A percentile compares a stretch with the other conserved stretches of the same genome.
Conservation (phyloP, 257 asterid genomes). For the Solanum phureja region DNA sequence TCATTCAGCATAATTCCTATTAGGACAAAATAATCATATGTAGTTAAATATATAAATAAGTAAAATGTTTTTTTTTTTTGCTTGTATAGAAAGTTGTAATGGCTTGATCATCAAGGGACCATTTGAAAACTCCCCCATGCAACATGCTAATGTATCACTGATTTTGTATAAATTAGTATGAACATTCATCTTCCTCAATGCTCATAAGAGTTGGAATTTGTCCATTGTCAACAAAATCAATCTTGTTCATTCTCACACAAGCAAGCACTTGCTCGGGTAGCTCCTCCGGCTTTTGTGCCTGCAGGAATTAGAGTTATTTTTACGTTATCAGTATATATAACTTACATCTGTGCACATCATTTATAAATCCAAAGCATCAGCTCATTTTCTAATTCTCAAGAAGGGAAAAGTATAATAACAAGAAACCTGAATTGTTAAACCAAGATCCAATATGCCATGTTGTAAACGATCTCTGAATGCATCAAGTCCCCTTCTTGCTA, state of each 20-base stretch:
- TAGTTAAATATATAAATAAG: too few relatives aligned
- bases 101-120: not conserved
- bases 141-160: not conserved
- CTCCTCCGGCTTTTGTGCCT: slow-evolving; percentile 90
- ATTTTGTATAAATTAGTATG: not conserved
- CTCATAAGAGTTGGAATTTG: slow-evolving; percentile 64
- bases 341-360: not conserved
- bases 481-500: slow-evolving; percentile 84
- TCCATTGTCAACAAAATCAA: slow-evolving; percentile 65
- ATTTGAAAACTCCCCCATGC: not conserved
- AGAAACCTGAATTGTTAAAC: slow-evolving; percentile 75
- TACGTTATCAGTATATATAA: not conserved
- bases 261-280: slow-evolving; percentile 73
- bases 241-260: slow-evolving; percentile 68
- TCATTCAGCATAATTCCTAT: not conserved
- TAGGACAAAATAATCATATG: too few relatives aligned
- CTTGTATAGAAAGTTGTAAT: not conserved
- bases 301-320: not conserved
- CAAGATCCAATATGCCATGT: slow-evolving; percentile 63
- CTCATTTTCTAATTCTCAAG: not conserved
- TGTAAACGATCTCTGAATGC: slow-evolving; percentile 67
- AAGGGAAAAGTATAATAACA: not conserved
- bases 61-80: not conserved
- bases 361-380: not conserved
- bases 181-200: slow-evolving; percentile 17